Base-by-base conservation (phyloP, 192 early-diverging fungal genomes). In the Radiomyces spectabilis region DNA sequence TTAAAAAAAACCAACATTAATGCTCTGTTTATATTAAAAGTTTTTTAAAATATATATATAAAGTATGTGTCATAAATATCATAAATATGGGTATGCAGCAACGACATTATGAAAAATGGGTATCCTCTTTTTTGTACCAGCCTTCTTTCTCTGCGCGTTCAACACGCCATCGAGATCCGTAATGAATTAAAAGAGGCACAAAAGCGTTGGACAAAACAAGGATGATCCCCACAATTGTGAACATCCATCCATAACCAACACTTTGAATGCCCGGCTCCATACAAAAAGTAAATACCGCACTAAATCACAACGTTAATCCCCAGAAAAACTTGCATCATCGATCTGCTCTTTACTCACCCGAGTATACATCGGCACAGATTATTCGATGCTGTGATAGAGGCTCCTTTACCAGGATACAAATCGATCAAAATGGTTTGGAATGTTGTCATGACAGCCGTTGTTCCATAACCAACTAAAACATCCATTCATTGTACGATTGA, bases 331-430 rank as follows among this genome's bases (percentile, higher is more conserved):
- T n/a, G n/a, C n/a, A n/a, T n/a, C n/a, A n/a, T n/a, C n/a, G n/a
- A n/a, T n/a, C n/a, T n/a, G n/a, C n/a, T n/a, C 30, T 21, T 6
- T 10, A 42, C 31, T 41, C 43, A 54, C 53, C 55, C 55, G 3
- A 61, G 39, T 6, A 61, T 41, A 29, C 59, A 61, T 19, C 59
- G 59, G 0, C 42, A 40, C 4, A 61, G 25, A 33, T 61, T 61
- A 41, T 61, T 61, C n/a, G 51, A 51, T 6, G 59, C 59, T 15
- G 59, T 47, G 32, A 57, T 57, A 37, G 55, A 57, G 4, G 55
- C 55, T 21, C 55, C 44, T 30, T 27, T 16, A 24, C 41, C 44
- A 7, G 55, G 55, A 31, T 33, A 61, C 1, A 61, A 26, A 16
- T 61, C 59, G 4, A 61, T 31, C 5, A 61, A 15, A 18, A 61